phyloP scores from a whole-genome alignment of 257 asterid genomes.

The Cinchona pubescens region DNA sequence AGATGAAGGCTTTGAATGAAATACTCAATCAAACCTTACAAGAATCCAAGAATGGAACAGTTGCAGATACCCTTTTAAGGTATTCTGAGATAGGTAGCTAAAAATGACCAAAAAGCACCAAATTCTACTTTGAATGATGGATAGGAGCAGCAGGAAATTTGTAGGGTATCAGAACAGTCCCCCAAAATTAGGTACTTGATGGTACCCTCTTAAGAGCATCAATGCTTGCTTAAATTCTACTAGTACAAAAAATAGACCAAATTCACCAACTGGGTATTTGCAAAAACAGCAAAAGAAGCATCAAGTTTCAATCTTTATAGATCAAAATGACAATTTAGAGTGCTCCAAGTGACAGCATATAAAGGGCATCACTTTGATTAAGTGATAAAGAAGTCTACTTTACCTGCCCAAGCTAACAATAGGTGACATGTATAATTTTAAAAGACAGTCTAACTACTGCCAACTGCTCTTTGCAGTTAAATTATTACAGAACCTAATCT shows the following conservation, averaged over 20 bases:
- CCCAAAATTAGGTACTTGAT: conserved; percentile 43
- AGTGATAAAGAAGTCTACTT: conserved; percentile 25
- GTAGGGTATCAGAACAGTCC: conserved; percentile 35
- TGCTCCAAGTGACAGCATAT: conserved; percentile 27
- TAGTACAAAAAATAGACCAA: conserved; percentile 28
- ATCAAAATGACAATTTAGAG: conserved; percentile 25
- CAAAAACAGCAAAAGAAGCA: conserved; percentile 48
- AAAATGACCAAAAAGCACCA: conserved; percentile 46
- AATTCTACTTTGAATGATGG: conserved; percentile 37
- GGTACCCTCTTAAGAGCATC: conserved; percentile 40
- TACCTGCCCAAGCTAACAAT: conserved; percentile 57
- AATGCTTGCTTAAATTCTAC: conserved; percentile 51
- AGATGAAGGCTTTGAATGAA: conserved; percentile 41
- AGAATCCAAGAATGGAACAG: conserved; percentile 47
- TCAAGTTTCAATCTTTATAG: conserved; percentile 25
- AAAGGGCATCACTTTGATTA: too few species aligned
- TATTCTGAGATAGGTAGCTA: conserved; percentile 46
- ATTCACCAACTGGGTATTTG: conserved; percentile 61
- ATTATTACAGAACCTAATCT: conserved; percentile 68
- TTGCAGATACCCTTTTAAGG: conserved; percentile 45
- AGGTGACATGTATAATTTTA: conserved; percentile 48
- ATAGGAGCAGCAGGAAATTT: conserved; percentile 27
- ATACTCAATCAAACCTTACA: conserved; percentile 40
- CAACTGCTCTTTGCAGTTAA: conserved; percentile 68
- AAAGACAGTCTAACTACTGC: conserved; percentile 66